A percentile compares a stretch with the other conserved stretches of the same genome.
phyloP scores from a whole-genome alignment of 2,329 filamentous ascomycete species.

The Clarireedia sp. region DNA sequence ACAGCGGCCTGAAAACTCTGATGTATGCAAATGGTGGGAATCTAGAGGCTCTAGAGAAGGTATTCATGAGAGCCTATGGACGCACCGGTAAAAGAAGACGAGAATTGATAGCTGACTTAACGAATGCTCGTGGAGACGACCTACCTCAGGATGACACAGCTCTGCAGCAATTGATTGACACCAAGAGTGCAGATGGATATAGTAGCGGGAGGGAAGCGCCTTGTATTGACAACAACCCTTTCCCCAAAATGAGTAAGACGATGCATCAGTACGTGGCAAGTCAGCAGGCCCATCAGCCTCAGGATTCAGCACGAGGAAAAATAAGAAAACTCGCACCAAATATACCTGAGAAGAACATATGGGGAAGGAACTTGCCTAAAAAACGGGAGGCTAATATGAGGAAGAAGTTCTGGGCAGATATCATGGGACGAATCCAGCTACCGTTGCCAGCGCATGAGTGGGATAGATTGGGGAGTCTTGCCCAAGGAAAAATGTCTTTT shows the following conservation, averaged over 20 bases:
- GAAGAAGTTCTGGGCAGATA: constrained; percentile 40
- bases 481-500: constrained; percentile 27
- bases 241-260: background rate
- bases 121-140: constrained; percentile 22
- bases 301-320: constrained; percentile 3
- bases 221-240: background rate
- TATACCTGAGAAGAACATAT: constrained; percentile 40
- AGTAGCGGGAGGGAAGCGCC: background rate
- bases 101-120: constrained; percentile 37
- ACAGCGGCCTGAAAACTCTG: constrained; percentile 38
- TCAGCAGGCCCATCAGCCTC: constrained; percentile 16
- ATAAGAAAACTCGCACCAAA: constrained; percentile 24
- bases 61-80: constrained; percentile 46
- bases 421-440: constrained; percentile 42
- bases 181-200: background rate
- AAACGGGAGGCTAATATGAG: constrained; percentile 36
- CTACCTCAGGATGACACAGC: constrained; percentile 35
- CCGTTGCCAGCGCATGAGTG: constrained; percentile 48
- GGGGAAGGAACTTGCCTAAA: constrained; percentile 38
- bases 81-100: constrained; percentile 44
- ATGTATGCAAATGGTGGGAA: constrained; percentile 47
- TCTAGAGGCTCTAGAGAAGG: constrained; percentile 36
- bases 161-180: constrained; percentile 30
- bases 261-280: constrained; percentile 8
- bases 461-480: constrained; percentile 44